Conservation (phyloP, 2,329 filamentous ascomycete species). For the Cryphonectria parasitica region DNA sequence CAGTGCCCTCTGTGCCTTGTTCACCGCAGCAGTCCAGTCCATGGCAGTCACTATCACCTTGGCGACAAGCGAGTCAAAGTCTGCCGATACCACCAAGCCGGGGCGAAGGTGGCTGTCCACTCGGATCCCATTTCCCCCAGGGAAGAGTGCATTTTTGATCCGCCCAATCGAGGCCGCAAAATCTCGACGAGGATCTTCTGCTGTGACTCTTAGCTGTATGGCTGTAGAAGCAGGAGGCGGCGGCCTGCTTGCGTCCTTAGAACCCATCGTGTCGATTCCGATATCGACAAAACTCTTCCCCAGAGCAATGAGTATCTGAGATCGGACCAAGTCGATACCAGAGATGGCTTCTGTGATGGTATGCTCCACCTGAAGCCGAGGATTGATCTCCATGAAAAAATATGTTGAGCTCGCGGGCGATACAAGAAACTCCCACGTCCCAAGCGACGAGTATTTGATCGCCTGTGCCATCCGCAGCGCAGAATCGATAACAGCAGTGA, state of each 20-base stretch:
- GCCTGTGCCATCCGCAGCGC: conserved; percentile 38
- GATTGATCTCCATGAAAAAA: conserved; percentile 66
- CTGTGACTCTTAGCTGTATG: conserved; percentile 61
- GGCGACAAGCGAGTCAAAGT: conserved; percentile 63
- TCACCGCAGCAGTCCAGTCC: conserved; percentile 54
- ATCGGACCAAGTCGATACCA: conserved; percentile 56
- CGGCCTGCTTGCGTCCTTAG: conserved; percentile 15
- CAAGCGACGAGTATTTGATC: conserved; percentile 60
- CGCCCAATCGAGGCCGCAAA: conserved; percentile 65
- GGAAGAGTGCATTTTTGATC: conserved; percentile 56
- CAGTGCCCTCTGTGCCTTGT: conserved; percentile 59
- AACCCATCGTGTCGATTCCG: conserved; percentile 44
- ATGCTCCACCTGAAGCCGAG: conserved; percentile 64
- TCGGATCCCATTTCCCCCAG: conserved; percentile 60
- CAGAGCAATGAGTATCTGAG: conserved; percentile 58
- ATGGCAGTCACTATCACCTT: conserved; percentile 62
- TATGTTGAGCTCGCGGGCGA: conserved; percentile 52
- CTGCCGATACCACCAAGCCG: conserved; percentile 51
- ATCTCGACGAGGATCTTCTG: conserved; percentile 56
- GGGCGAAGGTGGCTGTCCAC: conserved; percentile 59
- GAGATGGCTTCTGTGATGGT: conserved; percentile 63
- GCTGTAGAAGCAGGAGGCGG: conserved; percentile 40
- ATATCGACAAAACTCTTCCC: conserved; percentile 47
- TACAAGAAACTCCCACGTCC: conserved; percentile 68
- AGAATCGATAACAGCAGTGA: conserved; percentile 35